Conservation (phyloP, 1,284 basidiomycete genomes). For the Hymenochaete sp. region DNA sequence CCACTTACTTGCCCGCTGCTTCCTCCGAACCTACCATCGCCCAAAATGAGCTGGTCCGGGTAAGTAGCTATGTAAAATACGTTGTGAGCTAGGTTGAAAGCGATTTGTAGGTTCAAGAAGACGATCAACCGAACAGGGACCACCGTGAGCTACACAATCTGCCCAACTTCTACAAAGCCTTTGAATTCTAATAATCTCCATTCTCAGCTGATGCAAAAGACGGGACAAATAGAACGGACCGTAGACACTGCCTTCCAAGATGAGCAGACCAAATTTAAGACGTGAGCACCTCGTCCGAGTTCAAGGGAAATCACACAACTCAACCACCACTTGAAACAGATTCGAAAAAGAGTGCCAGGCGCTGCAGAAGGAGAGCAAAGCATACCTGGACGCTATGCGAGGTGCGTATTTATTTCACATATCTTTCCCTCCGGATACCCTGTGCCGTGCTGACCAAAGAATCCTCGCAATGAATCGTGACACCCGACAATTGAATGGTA, state of each 20-base stretch:
- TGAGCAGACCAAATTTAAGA: conserved; percentile 85
- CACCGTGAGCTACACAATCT: conserved; percentile 40
- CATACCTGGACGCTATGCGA: conserved; percentile 91
- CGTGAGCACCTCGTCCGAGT: conserved; percentile 41
- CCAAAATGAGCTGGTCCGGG: conserved; percentile 43
- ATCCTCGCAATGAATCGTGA: background rate
- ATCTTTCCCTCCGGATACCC: no score
- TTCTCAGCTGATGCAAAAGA: conserved; percentile 83
- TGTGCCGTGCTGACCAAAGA: no score
- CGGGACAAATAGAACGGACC: conserved; percentile 93
- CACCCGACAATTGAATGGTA: background rate
- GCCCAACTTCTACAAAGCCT: conserved; percentile 12
- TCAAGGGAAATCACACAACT: conserved; percentile 3
- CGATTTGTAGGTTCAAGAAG: conserved; percentile 75
- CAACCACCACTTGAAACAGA: conserved; percentile 33
- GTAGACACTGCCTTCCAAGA: conserved; percentile 91
- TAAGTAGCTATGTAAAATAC: conserved; percentile 20
- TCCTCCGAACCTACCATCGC: background rate
- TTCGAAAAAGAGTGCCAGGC: conserved; percentile 90
- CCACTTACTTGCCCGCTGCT: background rate
- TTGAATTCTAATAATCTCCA: conserved; percentile 5
- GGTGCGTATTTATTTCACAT: conserved; percentile 34
- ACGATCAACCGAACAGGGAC: conserved; percentile 89
- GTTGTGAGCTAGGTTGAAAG: background rate
- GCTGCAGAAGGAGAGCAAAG: conserved; percentile 93